phyloP scores from a whole-genome alignment of 139 green algal species.

The Chlorella vulgaris region DNA sequence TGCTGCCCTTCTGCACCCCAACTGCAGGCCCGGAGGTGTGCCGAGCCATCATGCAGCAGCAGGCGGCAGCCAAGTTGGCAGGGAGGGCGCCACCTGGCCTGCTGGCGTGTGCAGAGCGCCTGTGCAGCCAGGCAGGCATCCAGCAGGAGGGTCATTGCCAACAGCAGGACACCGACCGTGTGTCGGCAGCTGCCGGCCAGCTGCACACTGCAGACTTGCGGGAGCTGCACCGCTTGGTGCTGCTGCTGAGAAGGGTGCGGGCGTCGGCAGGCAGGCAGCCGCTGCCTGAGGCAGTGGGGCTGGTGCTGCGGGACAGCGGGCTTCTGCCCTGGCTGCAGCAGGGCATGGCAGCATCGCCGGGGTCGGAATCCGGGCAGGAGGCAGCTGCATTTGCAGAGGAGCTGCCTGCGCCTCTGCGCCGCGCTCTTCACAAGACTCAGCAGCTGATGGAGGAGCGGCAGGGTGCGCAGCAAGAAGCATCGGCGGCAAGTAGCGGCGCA shows the following conservation, averaged over 20 bases:
- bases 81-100: not conserved
- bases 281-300: constrained; percentile 10
- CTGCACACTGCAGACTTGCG: not conserved
- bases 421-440: constrained; percentile 3
- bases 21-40: constrained; percentile 12
- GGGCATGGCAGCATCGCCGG: not conserved
- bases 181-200: too few species aligned
- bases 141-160: too few species aligned
- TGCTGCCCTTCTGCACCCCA: not conserved
- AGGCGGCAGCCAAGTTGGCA: not conserved
- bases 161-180: too few species aligned
- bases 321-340: not conserved
- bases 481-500: not conserved
- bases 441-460: not conserved
- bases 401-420: not conserved
- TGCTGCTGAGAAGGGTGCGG: not conserved
- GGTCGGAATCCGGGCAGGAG: not conserved
- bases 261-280: not conserved
- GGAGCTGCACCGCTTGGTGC: constrained; percentile 4
- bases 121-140: constrained; percentile 23
- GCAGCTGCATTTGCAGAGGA: not conserved
- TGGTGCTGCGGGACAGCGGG: constrained; percentile 14
- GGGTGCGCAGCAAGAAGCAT: too few species aligned
- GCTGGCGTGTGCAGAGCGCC: constrained; percentile 9
- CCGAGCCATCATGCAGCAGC: not conserved